A percentile compares a stretch with the other conserved stretches of the same genome.
Evolutionary conservation across 176 grass and related monocot genomes (phyloP).

Genomic region (Carex myosuroides): DNA sequence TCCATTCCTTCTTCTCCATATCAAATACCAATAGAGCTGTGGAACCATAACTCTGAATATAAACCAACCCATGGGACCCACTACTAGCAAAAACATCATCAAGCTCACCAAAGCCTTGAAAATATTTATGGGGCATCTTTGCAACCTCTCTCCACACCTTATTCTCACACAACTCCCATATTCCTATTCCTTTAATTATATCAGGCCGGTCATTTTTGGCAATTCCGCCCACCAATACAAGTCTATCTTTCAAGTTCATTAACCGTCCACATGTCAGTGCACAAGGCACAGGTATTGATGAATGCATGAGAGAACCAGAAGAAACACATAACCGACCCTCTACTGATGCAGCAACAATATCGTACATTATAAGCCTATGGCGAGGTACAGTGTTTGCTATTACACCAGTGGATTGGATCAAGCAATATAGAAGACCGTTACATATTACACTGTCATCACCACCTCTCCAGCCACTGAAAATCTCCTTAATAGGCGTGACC

Average conservation of each 20-base stretch:
- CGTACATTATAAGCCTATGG: conserved; percentile 72
- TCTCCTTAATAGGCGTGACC: conserved; percentile 41
- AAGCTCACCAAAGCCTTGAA: conserved; percentile 91
- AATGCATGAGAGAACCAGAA: conserved; percentile 23
- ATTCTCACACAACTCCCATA: conserved; percentile 70
- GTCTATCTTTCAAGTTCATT: conserved; percentile 65
- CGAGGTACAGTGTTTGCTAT: conserved; percentile 52
- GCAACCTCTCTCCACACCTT: conserved; percentile 58
- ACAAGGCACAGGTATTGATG: conserved; percentile 51
- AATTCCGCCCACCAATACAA: conserved; percentile 86
- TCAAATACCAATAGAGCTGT: conserved; percentile 75
- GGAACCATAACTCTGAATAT: conserved; percentile 89
- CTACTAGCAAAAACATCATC: conserved; percentile 92
- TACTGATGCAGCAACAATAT: conserved; percentile 29
- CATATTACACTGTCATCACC: conserved; percentile 90
- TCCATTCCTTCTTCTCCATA: conserved; percentile 72
- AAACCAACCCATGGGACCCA: conserved; percentile 57
- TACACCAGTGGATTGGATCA: conserved; percentile 83
- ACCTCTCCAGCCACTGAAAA: conserved; percentile 79
- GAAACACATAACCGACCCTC: conserved; percentile 4
- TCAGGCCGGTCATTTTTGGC: conserved; percentile 85
- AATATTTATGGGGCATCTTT: conserved; percentile 87
- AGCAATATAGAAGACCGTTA: conserved; percentile 60
- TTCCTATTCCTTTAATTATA: conserved; percentile 91
- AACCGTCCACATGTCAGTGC: conserved; percentile 76